Evolutionary conservation across 2,329 filamentous ascomycete species (phyloP), one percentile per base, ranked within the genome.

Genomic region (Pseudocercospora pini-densiflorae): DNA sequence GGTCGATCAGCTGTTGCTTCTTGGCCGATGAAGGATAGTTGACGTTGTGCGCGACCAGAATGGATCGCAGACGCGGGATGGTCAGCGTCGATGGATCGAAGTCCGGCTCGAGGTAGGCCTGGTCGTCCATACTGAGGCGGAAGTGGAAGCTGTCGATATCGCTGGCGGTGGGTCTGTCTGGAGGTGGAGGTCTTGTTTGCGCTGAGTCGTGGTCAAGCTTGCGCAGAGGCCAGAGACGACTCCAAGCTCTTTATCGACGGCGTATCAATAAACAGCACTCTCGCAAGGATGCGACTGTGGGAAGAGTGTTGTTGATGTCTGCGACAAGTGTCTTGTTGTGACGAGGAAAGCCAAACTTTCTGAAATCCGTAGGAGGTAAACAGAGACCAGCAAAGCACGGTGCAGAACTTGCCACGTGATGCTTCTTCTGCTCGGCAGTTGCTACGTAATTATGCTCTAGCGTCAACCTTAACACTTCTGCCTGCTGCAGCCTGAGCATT

Each of bases 1-100:
- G 88, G 7, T 91, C 89, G 67, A 99, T 85, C 23, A 99, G 88
- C 76, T 97, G 90, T 0, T 88, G 83, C 82, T 99, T 99, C 82
- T 98, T 99, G 12, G 95, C 93, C 4, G 90, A 94, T 0, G 92
- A 90, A 5, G 94, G 90, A 77, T 97, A 98, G 43, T 88, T 82
- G 75, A 98, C 84, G 77, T 93, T 91, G 81, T 99, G 92, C 71
- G 89, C 91, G 75, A 98, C 92, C 65, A 99, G 88, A 71, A 98
- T 96, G 58, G 92, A 94, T 74, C 95, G 92, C 73, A 99, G 84
- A 54, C 91, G 91, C 29, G 95, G 93, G 59, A 98, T 89, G 1
- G 93, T 98, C 70, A 98, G 87, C 70, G 87, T 88, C 76, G 86
- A 86, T 21, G 95, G 89, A 78, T 99, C 93, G 78, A 97, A 98